Base-by-base conservation (phyloP, 2,329 filamentous ascomycete genomes). In the Gnomoniopsis smithogilvyi region DNA sequence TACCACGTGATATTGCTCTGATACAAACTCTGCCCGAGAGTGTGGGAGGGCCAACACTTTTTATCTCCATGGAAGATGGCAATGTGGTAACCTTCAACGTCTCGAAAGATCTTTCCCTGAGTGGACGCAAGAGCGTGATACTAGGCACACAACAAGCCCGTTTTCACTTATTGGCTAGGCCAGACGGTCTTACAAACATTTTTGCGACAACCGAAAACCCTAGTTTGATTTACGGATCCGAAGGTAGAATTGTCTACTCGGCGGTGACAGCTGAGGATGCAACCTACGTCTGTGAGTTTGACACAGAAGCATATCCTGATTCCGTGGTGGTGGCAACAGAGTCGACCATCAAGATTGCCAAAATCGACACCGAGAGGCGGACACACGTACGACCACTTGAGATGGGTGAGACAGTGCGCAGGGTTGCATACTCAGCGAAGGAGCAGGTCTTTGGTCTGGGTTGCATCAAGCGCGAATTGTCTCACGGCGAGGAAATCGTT, bases 161-260 rank as follows among this genome's bases (percentile, higher is more conserved):
- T 15, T 87, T 99, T 66, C 89, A 94, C 60, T 80, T 90, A 22
- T 76, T 99, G 2, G 91, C 92, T 0, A 83, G 88, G 53, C 78
- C 79, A 1, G 78, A 87, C 51, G 84, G 83, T 0, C 76, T 91
- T 0, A 90, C 82, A 69, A 96, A 90, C 66, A 87, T 99, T 0
- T 96, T 99, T 70, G 92, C 92, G 0, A 96, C 92, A 0, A 96
- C 92, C 59, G 95, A 99, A 67, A 92, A 97, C 69, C 91, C 95
- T 0, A 97, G 91, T 63, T 75, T 99, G 56, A 96, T 99, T 51
- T 97, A 99, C 69, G 90, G 90, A 10, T 87, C 88, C 0, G 92
- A 97, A 69, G 91, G 90, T 1, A 84, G 93, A 22, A 89, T 97
- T 45, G 86, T 96, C 1, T 99, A 96, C 74, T 96, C 93, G 4